Conservation (phyloP, 805 yeast genomes). For the Saturnispora sanitii region DNA sequence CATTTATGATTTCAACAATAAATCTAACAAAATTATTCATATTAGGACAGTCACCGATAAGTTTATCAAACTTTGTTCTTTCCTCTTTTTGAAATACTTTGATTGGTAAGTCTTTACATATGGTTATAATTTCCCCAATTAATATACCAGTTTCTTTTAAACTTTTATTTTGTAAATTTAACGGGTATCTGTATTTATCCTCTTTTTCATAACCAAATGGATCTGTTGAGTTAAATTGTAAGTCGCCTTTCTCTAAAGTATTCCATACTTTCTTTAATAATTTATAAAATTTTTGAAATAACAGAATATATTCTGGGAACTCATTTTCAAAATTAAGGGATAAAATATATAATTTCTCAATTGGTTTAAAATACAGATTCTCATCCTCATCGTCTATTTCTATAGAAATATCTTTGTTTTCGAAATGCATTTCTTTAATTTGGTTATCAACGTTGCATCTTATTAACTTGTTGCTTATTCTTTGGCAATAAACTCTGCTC, state of each 20-base stretch:
- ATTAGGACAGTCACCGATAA: background rate
- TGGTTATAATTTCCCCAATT: conserved; percentile 2
- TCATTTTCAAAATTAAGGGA: background rate
- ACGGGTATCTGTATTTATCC: background rate
- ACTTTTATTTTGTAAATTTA: background rate
- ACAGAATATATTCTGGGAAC: background rate
- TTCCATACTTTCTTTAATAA: too few relatives aligned
- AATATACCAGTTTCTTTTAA: background rate
- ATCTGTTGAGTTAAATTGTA: too few relatives aligned
- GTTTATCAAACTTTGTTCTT: background rate
- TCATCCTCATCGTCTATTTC: background rate
- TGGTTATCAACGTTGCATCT: conserved; percentile 3
- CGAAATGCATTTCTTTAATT: background rate
- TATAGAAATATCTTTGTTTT: background rate
- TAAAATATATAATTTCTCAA: background rate
- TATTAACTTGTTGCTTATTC: conserved; percentile 2
- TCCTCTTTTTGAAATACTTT: conserved; percentile 3
- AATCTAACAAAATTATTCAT: conserved; percentile 5
- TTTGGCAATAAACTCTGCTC: conserved; percentile 2
- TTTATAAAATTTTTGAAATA: background rate
- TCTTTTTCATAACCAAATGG: too few relatives aligned
- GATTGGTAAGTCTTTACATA: conserved; percentile 1
- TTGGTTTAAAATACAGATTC: conserved; percentile 2
- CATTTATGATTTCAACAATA: conserved; percentile 4
- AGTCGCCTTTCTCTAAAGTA: too few relatives aligned